Evolutionary conservation across 495 filamentous ascomycete species (phyloP), one percentile per base, ranked within the genome.

Genomic region (Mycothermus thermophilus): DNA sequence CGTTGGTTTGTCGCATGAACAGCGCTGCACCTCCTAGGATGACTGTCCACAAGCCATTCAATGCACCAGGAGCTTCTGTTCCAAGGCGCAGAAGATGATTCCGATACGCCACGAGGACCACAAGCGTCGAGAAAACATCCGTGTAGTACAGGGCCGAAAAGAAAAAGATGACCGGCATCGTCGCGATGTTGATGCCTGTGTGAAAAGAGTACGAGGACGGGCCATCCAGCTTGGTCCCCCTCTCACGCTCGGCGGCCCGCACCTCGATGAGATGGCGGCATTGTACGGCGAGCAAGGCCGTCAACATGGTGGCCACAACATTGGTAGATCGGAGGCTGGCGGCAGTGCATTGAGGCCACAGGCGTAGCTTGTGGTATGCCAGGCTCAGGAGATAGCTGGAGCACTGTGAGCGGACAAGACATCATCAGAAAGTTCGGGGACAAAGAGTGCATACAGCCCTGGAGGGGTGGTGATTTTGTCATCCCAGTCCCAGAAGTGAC

Each of bases 391-490:
- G 46, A 43, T 83, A 79, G 15, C 72, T 73, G 11, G 25, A 29
- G 6, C 15, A 11, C 3, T 22, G 8, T 47, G 23, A 21, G 27
- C 38, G 42, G 35, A 36, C 0, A 17, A 13, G 11, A 7, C 5
- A 23, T 4, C 8, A 12, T 22, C 22, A 22, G 35, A 10, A 5
- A 29, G 17, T 6, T 13, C 3, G 28, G 3, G 19, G 26, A 25
- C 22, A 11, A 25, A 11, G 3, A 9, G 20, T 16, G 14, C 64
- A 47, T 67, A 94, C 62, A 96, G 65, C 13, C 87, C 92, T 5
- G 90, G 85, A 2, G 90, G 90, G 2, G 90, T 97, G 7, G 90
- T 97, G 42, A 97, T 84, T 50, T 95, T 96, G 10, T 84, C 80
- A 57, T 97, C 87, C 92, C 92, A 97, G 12, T 77, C 59, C 20